Percentiles rank a stretch among this genome's conserved stretches.
Evolutionary conservation across 495 filamentous ascomycete species (phyloP).

Genomic region (Sabuloglossum arenarium): DNA sequence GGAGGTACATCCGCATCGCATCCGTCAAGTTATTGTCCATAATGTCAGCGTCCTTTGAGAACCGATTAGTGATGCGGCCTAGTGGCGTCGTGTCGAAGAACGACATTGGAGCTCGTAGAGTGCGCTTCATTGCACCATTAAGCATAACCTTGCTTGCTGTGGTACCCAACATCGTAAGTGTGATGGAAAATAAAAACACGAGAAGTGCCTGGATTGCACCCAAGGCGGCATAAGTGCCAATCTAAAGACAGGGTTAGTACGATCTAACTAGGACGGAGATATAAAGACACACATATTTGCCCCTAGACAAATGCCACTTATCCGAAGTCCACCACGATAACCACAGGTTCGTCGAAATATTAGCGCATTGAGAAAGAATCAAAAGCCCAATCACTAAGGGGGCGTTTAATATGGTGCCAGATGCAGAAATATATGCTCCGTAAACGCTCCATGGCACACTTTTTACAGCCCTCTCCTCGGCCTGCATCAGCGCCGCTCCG

Average conservation of each 20-base stretch:
- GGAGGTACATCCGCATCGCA: slow-evolving; percentile 79
- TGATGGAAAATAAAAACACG: slow-evolving; percentile 54
- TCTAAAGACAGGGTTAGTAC: slow-evolving; percentile 18
- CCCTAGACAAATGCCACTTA: slow-evolving; percentile 42
- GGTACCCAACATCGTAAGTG: slow-evolving; percentile 59
- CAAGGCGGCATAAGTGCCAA: slow-evolving; percentile 68
- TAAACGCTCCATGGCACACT: slow-evolving; percentile 75
- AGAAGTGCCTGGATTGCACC: slow-evolving; percentile 49
- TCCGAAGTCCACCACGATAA: slow-evolving; percentile 77
- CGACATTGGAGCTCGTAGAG: slow-evolving; percentile 79
- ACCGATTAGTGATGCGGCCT: slow-evolving; percentile 92
- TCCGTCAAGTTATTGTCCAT: slow-evolving; percentile 92
- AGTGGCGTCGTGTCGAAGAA: slow-evolving; percentile 96
- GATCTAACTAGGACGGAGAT: background rate
- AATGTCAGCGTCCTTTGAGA: slow-evolving; percentile 82
- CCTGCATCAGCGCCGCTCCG: slow-evolving; percentile 58
- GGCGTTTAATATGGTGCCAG: slow-evolving; percentile 51
- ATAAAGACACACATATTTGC: slow-evolving; percentile 31
- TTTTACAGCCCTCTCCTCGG: slow-evolving; percentile 67
- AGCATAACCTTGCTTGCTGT: slow-evolving; percentile 66
- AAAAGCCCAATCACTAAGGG: slow-evolving; percentile 44
- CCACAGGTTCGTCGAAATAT: slow-evolving; percentile 79
- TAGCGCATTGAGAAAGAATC: slow-evolving; percentile 51
- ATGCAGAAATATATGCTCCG: slow-evolving; percentile 55
- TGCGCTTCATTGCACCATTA: slow-evolving; percentile 54